Evolutionary conservation across 495 filamentous ascomycete species (phyloP), one percentile per base, ranked within the genome.

Genomic region (Aspergillus indologenus): DNA sequence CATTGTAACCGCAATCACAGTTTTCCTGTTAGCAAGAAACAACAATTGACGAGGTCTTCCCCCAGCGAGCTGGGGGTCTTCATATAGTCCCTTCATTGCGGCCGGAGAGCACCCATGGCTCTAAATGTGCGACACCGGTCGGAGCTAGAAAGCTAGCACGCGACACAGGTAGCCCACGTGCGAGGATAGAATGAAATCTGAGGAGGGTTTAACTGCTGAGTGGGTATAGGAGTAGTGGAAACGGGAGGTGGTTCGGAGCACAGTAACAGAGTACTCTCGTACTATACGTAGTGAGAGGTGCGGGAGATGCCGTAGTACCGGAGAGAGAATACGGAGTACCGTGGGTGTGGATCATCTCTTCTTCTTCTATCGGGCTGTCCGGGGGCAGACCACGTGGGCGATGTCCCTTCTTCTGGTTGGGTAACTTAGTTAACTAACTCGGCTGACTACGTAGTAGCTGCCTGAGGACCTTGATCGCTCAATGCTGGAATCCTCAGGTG

Each of bases 71-170:
- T 34, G 54, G 45, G 46, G 55, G 55, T 59, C 45, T 26, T 61
- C 43, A 60, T 64, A 58, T 64, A 64, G 49, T 19, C 45, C 58
- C 54, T 44, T 64, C 62, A 58, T 64, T 22, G 18, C 40, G 19
- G n/a, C 17, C 21, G n/a, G 45, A 54, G 34, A 40, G 34, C 34
- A 9, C 12, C 34, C 45, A 46, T 49, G n/a, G 20, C 26, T 29
- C 18, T 22, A 29, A 26, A 7, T 22, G 17, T 50, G 11, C 22
- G 11, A 17, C 24, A 22, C 44, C 29, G n/a, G n/a, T 34, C 40
- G 44, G 20, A 21, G 17, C 26, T 40, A 57, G 40, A 24, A 20
- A 15, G 34, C 34, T 40, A 40, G 34, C 12, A 14, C 12, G 45
- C 26, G 24, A 17, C 22, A 22, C 8, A 11, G 19, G 20, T 34